These are phyloP conservation scores for Marchantia polymorpha DNA, from an alignment of 225 moss, liverwort and hornwort species.

Conservation along the genomic window DNA sequence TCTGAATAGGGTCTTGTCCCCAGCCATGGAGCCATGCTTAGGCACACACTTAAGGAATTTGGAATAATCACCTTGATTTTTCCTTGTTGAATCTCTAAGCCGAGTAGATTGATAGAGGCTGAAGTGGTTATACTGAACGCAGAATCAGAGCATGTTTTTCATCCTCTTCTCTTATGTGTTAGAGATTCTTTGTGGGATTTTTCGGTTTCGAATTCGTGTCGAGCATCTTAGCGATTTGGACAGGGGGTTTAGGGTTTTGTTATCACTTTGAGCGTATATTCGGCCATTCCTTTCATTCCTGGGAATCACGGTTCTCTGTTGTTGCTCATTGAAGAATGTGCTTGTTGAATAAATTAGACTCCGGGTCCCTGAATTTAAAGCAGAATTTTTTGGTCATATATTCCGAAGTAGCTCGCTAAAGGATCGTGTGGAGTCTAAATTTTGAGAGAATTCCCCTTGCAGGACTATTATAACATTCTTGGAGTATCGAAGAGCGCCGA, in stretches of 20 bases:
- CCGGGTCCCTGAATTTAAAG: too few species aligned
- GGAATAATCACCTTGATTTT: too few species aligned
- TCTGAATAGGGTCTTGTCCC: too few species aligned
- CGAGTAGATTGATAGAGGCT: not conserved
- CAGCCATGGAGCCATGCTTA: too few species aligned
- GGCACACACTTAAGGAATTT: too few species aligned
- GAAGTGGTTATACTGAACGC: not conserved
- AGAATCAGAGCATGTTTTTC: not conserved
- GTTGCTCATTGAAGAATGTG: too few species aligned
- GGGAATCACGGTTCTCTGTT: too few species aligned
- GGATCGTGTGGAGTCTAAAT: too few species aligned
- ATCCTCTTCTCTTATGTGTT: not conserved
- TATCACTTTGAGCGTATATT: not conserved
- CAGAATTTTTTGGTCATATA: too few species aligned
- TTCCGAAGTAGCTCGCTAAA: too few species aligned
- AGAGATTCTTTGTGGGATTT: not conserved
- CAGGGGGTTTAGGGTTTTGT: conserved; percentile 15
- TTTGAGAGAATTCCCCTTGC: not conserved
- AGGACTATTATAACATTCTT: conserved; percentile 83
- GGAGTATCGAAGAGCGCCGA: conserved; percentile 78
- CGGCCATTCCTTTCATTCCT: not conserved
- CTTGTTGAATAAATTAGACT: too few species aligned
- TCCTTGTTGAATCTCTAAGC: not conserved
- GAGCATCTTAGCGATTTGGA: not conserved
- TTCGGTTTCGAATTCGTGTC: not conserved